These are phyloP conservation scores for Suillus occidentalis DNA, from an alignment of 768 basidiomycete species.

Conservation along the genomic window DNA sequence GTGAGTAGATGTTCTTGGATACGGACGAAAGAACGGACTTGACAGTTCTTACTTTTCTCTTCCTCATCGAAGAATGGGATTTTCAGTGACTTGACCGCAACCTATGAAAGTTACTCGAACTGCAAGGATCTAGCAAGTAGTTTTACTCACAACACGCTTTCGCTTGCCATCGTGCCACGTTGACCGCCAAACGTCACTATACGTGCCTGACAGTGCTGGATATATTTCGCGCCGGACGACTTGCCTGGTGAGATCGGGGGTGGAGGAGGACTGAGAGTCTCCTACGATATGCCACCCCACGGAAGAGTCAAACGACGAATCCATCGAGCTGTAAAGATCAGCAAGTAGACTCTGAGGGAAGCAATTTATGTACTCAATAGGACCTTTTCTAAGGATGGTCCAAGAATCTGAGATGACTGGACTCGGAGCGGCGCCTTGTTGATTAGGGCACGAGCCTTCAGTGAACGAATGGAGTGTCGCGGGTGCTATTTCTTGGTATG, in stretches of 20 bases:
- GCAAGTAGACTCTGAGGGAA: background rate
- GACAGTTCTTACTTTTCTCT: background rate
- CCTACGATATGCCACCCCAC: background rate
- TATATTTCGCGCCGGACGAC: background rate
- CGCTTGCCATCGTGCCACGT: background rate
- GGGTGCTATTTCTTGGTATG: background rate
- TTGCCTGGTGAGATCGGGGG: background rate
- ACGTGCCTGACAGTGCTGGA: background rate
- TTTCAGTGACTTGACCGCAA: constrained; percentile 2
- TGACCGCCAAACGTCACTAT: background rate
- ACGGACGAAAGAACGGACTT: background rate
- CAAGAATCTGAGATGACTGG: background rate
- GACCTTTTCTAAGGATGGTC: background rate
- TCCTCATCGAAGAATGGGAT: background rate
- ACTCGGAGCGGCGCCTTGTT: background rate
- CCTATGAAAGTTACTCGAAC: background rate
- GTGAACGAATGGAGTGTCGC: background rate
- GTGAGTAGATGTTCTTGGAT: background rate
- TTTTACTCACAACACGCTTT: background rate
- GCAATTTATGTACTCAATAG: background rate
- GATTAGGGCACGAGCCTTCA: background rate
- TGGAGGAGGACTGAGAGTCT: background rate
- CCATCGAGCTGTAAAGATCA: background rate
- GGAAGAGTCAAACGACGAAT: background rate
- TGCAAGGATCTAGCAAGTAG: background rate